Percentiles rank a stretch among this genome's conserved stretches.
Conservation (phyloP, 306 rosid species). For the Ziziphus jujuba region DNA sequence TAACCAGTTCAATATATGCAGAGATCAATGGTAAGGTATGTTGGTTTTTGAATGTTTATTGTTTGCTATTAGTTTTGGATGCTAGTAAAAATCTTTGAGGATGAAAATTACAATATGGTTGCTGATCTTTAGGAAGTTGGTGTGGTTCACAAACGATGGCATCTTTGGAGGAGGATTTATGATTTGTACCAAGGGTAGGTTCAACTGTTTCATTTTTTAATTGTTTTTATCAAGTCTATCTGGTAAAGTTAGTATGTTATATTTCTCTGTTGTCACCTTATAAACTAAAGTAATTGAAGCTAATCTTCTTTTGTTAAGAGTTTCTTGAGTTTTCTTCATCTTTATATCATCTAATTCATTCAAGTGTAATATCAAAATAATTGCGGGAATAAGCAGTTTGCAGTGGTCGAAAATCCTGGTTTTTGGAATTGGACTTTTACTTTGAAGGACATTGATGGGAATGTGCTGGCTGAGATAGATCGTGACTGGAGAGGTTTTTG, state of each 20-base stretch:
- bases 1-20: conserved; percentile 90
- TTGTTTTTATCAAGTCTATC: neutral
- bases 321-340: conserved; percentile 2
- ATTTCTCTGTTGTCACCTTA: conserved; percentile 6
- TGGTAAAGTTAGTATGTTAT: conserved; percentile 1
- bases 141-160: conserved; percentile 96
- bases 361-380: conserved; percentile 28
- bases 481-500: conserved; percentile 99
- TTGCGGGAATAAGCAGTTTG: conserved; percentile 80
- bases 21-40: conserved; percentile 95
- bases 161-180: conserved; percentile 94
- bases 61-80: neutral
- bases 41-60: conserved; percentile 9
- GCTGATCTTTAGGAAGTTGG: conserved; percentile 80
- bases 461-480: conserved; percentile 84
- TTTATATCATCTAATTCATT: conserved; percentile 4
- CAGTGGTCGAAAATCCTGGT: conserved; percentile 96
- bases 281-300: neutral
- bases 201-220: neutral
- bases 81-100: conserved; percentile 3
- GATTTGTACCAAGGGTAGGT: conserved; percentile 94
- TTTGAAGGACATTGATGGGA: conserved; percentile 72
- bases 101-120: conserved; percentile 26
- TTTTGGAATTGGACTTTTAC: conserved; percentile 97
- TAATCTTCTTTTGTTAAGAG: neutral